These are phyloP conservation scores for Kluyveromyces nonfermentans DNA, from an alignment of 805 yeast species.

Conservation along the genomic window DNA sequence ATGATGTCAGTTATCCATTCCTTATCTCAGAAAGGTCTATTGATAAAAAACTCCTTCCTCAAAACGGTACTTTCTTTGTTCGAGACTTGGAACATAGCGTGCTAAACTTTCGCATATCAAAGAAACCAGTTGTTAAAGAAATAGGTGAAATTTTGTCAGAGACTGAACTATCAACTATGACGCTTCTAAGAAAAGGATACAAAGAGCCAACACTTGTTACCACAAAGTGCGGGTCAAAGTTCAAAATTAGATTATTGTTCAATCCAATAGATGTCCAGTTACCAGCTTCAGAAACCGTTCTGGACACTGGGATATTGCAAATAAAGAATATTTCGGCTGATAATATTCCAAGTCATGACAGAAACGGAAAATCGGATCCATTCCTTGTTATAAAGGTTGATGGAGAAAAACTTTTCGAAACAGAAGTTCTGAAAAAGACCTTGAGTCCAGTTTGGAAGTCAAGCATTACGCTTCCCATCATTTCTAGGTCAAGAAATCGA, in stretches of 20 bases:
- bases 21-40: conserved; percentile 42
- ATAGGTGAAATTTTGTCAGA: conserved; percentile 45
- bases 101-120: conserved; percentile 47
- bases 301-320: conserved; percentile 57
- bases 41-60: conserved; percentile 37
- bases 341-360: conserved; percentile 48
- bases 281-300: conserved; percentile 49
- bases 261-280: conserved; percentile 48
- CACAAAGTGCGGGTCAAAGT: conserved; percentile 31
- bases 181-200: conserved; percentile 43
- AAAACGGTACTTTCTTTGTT: conserved; percentile 51
- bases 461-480: conserved; percentile 44
- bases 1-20: conserved; percentile 54
- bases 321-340: conserved; percentile 50
- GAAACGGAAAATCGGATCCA: conserved; percentile 75
- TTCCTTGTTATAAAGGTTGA: conserved; percentile 44
- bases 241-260: conserved; percentile 47
- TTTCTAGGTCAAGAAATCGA: conserved; percentile 49
- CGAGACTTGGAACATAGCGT: conserved; percentile 62
- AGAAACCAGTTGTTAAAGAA: conserved; percentile 38
- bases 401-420: conserved; percentile 45
- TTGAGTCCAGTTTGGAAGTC: conserved; percentile 76
- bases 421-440: conserved; percentile 55
- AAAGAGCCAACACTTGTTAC: conserved; percentile 37
- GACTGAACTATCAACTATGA: conserved; percentile 39